A percentile compares a stretch with the other conserved stretches of the same genome.
These are phyloP conservation scores for Auricularia sp. DNA, from an alignment of 768 basidiomycete genomes.

Conservation along the genomic window DNA sequence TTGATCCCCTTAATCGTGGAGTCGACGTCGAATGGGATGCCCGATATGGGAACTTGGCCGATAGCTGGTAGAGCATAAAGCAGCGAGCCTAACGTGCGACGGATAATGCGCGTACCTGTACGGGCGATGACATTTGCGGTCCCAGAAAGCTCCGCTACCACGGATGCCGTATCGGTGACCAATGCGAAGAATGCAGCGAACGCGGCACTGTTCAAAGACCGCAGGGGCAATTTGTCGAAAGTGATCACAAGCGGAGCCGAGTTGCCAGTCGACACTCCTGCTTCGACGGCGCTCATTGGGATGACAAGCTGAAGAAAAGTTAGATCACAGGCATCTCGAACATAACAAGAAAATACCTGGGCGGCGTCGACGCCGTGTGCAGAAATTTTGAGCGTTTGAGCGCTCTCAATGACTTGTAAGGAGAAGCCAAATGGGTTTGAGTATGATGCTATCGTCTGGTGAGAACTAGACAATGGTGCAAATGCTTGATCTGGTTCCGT, in stretches of 20 bases:
- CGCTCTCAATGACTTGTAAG: conserved; percentile 48
- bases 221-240: conserved; percentile 46
- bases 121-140: conserved; percentile 47
- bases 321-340: neutral
- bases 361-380: conserved; percentile 41
- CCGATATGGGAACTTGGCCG: conserved; percentile 54
- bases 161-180: conserved; percentile 39
- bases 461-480: conserved; percentile 49
- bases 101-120: conserved; percentile 20
- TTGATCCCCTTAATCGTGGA: conserved; percentile 53
- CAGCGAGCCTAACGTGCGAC: too few relatives aligned
- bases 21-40: conserved; percentile 51
- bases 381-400: conserved; percentile 43
- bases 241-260: conserved; percentile 46
- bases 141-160: conserved; percentile 43
- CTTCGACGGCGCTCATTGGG: conserved; percentile 36
- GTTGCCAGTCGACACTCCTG: conserved; percentile 63
- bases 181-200: conserved; percentile 49
- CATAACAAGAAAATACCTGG: conserved; percentile 27
- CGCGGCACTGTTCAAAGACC: conserved; percentile 41
- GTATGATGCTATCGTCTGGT: conserved; percentile 44
- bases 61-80: conserved; percentile 24
- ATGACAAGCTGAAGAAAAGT: conserved; percentile 33
- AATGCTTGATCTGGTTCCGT: conserved; percentile 42
- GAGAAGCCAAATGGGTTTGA: conserved; percentile 73